A percentile compares a stretch with the other conserved stretches of the same genome.
Conservation (phyloP, 2,329 filamentous ascomycete genomes). For the Endoconidiophora laricicola region DNA sequence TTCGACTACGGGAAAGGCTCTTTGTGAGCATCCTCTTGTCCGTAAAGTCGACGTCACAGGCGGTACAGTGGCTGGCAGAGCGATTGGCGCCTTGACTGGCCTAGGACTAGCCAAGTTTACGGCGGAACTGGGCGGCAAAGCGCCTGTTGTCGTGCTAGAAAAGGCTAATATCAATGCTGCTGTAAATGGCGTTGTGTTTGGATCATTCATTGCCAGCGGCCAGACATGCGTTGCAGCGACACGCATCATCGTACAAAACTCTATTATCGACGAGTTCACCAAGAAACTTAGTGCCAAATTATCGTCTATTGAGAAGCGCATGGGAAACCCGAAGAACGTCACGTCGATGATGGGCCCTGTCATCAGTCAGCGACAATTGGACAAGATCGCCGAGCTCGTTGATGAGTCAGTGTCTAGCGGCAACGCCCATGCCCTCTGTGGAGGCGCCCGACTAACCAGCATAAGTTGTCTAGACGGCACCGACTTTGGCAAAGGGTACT, state of each 20-base stretch:
- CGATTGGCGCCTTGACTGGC: slow-evolving; percentile 52
- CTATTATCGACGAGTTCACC: slow-evolving; percentile 37
- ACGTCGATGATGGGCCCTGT: slow-evolving; percentile 28
- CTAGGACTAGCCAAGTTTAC: slow-evolving; percentile 48
- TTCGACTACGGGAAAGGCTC: slow-evolving; percentile 46
- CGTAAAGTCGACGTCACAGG: slow-evolving; percentile 66
- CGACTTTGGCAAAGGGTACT: slow-evolving; percentile 39
- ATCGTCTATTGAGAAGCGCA: slow-evolving; percentile 22
- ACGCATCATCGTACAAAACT: slow-evolving; percentile 39
- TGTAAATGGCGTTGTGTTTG: slow-evolving; percentile 31
- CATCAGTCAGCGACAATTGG: slow-evolving; percentile 17
- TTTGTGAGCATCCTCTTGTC: slow-evolving; percentile 50
- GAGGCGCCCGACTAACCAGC: slow-evolving; percentile 20
- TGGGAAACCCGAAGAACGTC: slow-evolving; percentile 21
- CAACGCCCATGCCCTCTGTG: slow-evolving; percentile 16
- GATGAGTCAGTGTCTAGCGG: slow-evolving; percentile 25
- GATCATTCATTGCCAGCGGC: slow-evolving; percentile 36
- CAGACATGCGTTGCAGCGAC: slow-evolving; percentile 45
- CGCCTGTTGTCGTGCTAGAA: slow-evolving; percentile 46
- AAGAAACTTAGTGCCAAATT: slow-evolving; percentile 37
- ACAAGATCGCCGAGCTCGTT: slow-evolving; percentile 47
- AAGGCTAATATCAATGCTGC: slow-evolving; percentile 48
- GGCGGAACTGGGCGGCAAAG: slow-evolving; percentile 51
- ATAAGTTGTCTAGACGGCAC: slow-evolving; percentile 27
- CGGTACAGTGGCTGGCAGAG: slow-evolving; percentile 49